Evolutionary conservation across 306 rosid genomes (phyloP), one percentile per base, ranked within the genome.

Genomic region (Quercus wislizeni): DNA sequence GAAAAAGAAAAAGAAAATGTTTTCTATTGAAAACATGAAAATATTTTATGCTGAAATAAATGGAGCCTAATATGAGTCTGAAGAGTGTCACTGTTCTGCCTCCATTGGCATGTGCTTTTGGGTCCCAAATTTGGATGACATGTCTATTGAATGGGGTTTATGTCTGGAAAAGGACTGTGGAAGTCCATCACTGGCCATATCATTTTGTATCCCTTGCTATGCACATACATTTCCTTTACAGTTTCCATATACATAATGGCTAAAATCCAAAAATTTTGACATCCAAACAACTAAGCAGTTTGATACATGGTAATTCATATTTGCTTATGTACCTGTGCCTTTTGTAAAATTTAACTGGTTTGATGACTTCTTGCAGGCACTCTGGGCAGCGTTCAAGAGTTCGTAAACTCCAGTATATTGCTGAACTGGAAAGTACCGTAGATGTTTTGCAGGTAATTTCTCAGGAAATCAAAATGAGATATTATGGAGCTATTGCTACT

Each of bases 331-430:
- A 49, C 15, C 21, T 25, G 5, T 71, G 58, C 55, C 46, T 17
- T 76, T 49, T 38, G 4, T 28, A 43, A 57, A 69, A 9, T 58
- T 78, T 46, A 30, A 19, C 5, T 28, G 6, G 55, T 64, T 17
- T 59, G 63, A 25, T 77, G 77, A 74, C 62, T 52, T 78, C 23
- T 5, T 83, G 74, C 78, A 86, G 89, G 83, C 84, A 86, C 82
- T 79, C 86, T 28, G 89, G 89, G 75, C 89, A 86, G 82, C 86
- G 89, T 4, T 86, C 89, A 54, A 86, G 89, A 84, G 85, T 86
- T 63, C 89, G 89, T 41, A 86, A 86, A 59, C 89, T 86, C 58
- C 89, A 86, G 55, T 86, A 86, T 69, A 86, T 86, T 57, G 83
- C 85, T 74, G 89, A 86, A 77, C 83, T 86, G 55, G 86, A 83